Evolutionary conservation across 306 rosid species (phyloP).

Genomic region (Betula pendula): DNA sequence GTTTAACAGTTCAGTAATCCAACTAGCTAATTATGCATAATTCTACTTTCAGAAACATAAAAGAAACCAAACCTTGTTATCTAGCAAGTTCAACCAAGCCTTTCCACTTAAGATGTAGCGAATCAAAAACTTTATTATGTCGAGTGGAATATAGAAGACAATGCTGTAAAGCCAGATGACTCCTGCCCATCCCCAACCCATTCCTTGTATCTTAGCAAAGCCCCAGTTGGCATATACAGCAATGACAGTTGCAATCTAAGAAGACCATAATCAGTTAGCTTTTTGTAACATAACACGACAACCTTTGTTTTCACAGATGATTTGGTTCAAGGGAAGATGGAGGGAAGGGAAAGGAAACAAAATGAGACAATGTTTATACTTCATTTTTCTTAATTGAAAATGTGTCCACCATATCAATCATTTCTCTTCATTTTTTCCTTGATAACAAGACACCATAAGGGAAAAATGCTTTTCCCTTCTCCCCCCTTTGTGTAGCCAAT

Average conservation of each 20-base stretch:
- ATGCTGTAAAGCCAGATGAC: constrained; percentile 94
- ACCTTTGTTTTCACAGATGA: neutral
- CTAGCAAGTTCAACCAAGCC: constrained; percentile 89
- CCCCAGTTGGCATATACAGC: constrained; percentile 94
- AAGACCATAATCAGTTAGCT: constrained; percentile 23
- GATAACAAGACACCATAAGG: too few relatives aligned
- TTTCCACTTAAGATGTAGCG: constrained; percentile 95
- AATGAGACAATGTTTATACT: too few relatives aligned
- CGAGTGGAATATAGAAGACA: constrained; percentile 86
- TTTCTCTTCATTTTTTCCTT: too few relatives aligned
- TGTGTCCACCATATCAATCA: too few relatives aligned
- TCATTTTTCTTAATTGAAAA: too few relatives aligned
- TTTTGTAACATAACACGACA: neutral
- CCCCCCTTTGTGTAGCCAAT: neutral
- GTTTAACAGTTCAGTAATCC: constrained; percentile 17
- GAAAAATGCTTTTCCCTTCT: neutral
- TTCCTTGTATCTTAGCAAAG: constrained; percentile 82
- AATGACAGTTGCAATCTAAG: constrained; percentile 82
- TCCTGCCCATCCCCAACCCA: constrained; percentile 99
- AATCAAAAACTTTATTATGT: constrained; percentile 68
- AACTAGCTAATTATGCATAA: constrained; percentile 11
- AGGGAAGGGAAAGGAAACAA: neutral
- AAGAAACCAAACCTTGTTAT: constrained; percentile 65
- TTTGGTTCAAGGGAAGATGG: neutral
- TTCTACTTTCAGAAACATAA: constrained; percentile 1